Evolutionary conservation across 1,284 basidiomycete genomes (phyloP), one percentile per base, ranked within the genome.

Genomic region (Exobasidium rhododendri): DNA sequence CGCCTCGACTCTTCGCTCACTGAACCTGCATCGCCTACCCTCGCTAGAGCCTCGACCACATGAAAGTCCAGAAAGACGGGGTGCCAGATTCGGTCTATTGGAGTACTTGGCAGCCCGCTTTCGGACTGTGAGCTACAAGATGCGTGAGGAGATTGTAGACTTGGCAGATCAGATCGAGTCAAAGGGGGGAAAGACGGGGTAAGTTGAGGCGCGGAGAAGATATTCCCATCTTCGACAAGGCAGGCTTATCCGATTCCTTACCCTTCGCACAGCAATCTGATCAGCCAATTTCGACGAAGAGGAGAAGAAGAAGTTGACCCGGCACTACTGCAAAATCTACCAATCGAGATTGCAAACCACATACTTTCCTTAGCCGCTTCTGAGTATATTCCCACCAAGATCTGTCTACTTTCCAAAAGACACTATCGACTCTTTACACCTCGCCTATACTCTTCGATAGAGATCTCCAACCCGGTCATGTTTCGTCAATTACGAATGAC

Each of bases 401-500:
- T 72, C 22, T 61, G 67, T n/a, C 59, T 70, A 20, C 61, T 73
- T 13, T 73, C 68, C 3, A 59, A 54, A 6, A 59, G 59, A 6
- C 65, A 71, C 54, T 62, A 70, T 47, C 31, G 30, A 2, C 59
- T 70, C 32, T 63, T 71, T 58, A 40, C 66, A 3, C 69, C 71
- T 1, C 35, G 47, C 7, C 61, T 73, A 31, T 73, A 73, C 60
- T 62, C 64, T 46, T 59, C 52, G n/a, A 63, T 73, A 5, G 62
- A 64, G 3, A 59, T 73, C 14, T 61, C 67, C 58, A 67, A 64
- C 11, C 59, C 66, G 0, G 30, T 46, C 1, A 35, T 66, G 0
- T 73, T 72, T 53, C 63, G 68, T 5, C 61, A 59, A 7, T 66
- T 70, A 26, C 62, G 67, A 2, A 56, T 66, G 28, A 70, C 70